A percentile compares a stretch with the other conserved stretches of the same genome.
These are phyloP conservation scores for Fagopyrum tataricum DNA, from an alignment of 148 eudicot genomes.

Conservation along the genomic window DNA sequence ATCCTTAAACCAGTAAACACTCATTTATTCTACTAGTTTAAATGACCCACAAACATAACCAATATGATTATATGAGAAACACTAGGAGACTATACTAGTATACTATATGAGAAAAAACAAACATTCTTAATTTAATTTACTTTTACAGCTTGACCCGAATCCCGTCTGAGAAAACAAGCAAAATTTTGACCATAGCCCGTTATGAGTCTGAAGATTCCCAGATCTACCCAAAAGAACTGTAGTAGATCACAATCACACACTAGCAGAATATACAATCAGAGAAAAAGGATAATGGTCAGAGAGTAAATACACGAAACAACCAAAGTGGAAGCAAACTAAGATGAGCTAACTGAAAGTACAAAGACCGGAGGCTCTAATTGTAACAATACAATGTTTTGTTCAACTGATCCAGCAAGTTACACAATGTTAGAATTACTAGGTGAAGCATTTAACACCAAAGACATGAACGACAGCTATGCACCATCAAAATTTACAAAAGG, in stretches of 20 bases:
- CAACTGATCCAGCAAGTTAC: background rate
- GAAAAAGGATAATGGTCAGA: too few relatives aligned
- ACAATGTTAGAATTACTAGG: background rate
- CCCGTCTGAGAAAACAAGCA: background rate
- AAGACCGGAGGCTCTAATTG: background rate
- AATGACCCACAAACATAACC: too few relatives aligned
- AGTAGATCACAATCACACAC: too few relatives aligned
- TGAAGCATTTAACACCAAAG: constrained; percentile 7
- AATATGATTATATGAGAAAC: too few relatives aligned
- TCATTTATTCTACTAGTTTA: too few relatives aligned
- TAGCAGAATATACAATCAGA: background rate
- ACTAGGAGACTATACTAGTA: too few relatives aligned
- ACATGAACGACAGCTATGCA: constrained; percentile 8
- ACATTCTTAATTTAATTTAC: too few relatives aligned
- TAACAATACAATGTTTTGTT: constrained; percentile 3
- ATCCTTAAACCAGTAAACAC: too few relatives aligned
- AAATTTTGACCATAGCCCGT: background rate
- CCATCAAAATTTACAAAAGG: constrained; percentile 5
- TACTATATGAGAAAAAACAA: too few relatives aligned
- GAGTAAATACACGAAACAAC: background rate
- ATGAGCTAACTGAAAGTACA: constrained; percentile 1
- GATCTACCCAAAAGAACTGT: too few relatives aligned
- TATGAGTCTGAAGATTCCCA: too few relatives aligned
- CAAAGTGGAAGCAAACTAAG: background rate
- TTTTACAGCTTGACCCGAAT: too few relatives aligned